Base-by-base conservation (phyloP, 805 yeast genomes). In the Saccharomycopsis oosterbeekiorum region DNA sequence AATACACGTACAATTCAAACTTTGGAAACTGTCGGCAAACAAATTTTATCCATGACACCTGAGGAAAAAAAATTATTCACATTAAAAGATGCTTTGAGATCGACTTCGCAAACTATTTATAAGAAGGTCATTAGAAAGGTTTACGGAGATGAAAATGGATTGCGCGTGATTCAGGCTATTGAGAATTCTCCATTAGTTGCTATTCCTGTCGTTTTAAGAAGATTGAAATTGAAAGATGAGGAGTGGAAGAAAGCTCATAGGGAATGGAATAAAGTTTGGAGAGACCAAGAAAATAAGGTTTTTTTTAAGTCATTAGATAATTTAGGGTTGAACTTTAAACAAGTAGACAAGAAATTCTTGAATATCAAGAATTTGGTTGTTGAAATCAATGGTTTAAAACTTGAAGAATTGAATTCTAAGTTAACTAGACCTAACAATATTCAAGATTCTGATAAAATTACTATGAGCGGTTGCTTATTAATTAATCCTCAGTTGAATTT, bases 251-350 rank as follows among this genome's bases (percentile, higher is more conserved):
- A 97, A 64, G 94, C 97, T 1, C 99, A 94, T 68, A 84, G 99
- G 68, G 99, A 94, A 72, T 94, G 99, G 99, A 94, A 93, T 74
- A 94, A 94, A 71, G 97, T 93, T 10, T 94, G 99, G 99, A 84
- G 99, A 71, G 99, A 94, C 74, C 84, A 96, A 75, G 99, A 94
- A 73, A 97, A 92, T 70, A 92, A 91, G 69, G 97, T 91, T 0
- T 92, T 88, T 72, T 89, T 84, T 76, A 94, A 94, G 72, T 88
- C 97, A 1, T 78, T 94, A 66, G 99, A 94, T 72, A 99, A 96
- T 72, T 77, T 93, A 65, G 99, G 99, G 0, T 80, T 94, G 68
- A 91, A 97, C 0, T 94, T 96, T 77, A 94, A 93, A 74, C 97
- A 93, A 71, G 88, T 96, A 34, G 99, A 94, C 74, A 93, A 94